Conservation (phyloP, 176 grass and related monocot species). For the Paspalum vaginatum region DNA sequence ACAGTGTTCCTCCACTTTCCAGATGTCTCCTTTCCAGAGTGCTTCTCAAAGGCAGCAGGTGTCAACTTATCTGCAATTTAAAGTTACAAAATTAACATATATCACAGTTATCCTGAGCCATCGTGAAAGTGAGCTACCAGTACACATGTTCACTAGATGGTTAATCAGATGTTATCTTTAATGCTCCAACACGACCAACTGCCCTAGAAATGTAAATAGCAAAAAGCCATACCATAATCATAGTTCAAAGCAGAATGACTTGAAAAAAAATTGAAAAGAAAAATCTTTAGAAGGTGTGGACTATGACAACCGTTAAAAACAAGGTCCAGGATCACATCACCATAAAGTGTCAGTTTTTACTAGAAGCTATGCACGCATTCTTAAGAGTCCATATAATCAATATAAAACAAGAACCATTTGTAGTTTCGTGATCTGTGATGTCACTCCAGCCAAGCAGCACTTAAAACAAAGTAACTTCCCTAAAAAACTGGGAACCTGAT, state of each 20-base stretch:
- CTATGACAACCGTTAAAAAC: neutral
- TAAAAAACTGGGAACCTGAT: constrained; percentile 1
- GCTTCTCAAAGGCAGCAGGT: constrained; percentile 96
- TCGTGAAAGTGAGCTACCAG: constrained; percentile 2
- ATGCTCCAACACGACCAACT: neutral
- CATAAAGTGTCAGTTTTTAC: neutral
- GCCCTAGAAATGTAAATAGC: constrained; percentile 9
- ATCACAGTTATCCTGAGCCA: neutral
- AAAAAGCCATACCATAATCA: neutral
- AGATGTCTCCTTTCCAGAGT: constrained; percentile 83
- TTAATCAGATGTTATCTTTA: neutral
- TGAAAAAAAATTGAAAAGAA: neutral
- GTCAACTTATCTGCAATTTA: constrained; percentile 81
- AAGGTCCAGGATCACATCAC: neutral
- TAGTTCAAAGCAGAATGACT: neutral
- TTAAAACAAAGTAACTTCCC: constrained; percentile 26
- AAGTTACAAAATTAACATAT: neutral
- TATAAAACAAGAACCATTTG: constrained; percentile 20
- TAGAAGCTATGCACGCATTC: neutral
- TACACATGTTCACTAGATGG: neutral
- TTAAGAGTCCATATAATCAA: neutral
- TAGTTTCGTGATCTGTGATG: constrained; percentile 18
- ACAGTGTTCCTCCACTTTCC: constrained; percentile 97
- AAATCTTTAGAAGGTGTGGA: neutral
- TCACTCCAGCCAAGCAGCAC: constrained; percentile 20